These are phyloP conservation scores for Aaosphaeria arxii DNA, from an alignment of 2,329 filamentous ascomycete species.

Conservation along the genomic window DNA sequence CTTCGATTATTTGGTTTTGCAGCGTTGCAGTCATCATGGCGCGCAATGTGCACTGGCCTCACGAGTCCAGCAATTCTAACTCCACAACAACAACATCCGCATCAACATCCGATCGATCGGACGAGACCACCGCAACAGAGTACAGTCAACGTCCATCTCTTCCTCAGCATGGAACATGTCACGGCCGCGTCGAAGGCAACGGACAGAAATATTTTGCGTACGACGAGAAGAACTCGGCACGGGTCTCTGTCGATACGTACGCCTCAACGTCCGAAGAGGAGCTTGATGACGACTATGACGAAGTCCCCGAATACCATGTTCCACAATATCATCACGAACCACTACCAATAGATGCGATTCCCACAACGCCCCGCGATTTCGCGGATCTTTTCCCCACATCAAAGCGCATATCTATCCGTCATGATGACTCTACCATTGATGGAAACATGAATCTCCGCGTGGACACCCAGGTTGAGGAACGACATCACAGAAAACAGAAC, in stretches of 20 bases:
- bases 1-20: neutral
- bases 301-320: constrained; percentile 53
- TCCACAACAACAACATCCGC: neutral
- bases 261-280: constrained; percentile 69
- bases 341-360: constrained; percentile 63
- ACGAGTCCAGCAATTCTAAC: constrained; percentile 26
- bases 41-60: constrained; percentile 29
- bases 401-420: constrained; percentile 75
- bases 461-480: constrained; percentile 67
- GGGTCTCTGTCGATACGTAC: constrained; percentile 74
- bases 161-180: constrained; percentile 27
- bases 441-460: constrained; percentile 96
- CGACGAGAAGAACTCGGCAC: constrained; percentile 20
- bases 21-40: constrained; percentile 19
- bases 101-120: constrained; percentile 19
- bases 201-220: constrained; percentile 19
- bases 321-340: constrained; percentile 61
- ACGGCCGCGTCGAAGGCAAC: constrained; percentile 26
- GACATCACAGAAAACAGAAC: constrained; percentile 58
- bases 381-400: constrained; percentile 81
- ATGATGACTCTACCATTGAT: constrained; percentile 86
- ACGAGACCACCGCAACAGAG: constrained; percentile 33
- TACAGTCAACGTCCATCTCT: constrained; percentile 29
- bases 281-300: constrained; percentile 43
- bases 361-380: constrained; percentile 80